Evolutionary conservation across 371 early-diverging fungal genomes (phyloP).

Genomic region (Dichotomocladium elegans): DNA sequence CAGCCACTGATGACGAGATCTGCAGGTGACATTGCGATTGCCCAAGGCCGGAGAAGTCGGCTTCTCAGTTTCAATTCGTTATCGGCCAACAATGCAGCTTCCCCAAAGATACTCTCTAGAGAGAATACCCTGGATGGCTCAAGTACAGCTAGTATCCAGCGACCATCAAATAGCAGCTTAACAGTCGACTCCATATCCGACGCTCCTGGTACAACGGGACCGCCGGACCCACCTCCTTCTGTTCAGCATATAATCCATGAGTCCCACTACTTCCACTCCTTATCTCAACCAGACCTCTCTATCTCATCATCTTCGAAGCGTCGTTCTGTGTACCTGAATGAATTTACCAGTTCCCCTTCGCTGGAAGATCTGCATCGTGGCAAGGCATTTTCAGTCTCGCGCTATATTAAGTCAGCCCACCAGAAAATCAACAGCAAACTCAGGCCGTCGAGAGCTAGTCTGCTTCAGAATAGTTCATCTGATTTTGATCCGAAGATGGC

Average conservation of each 20-base stretch:
- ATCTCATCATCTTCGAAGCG: slow-evolving; percentile 31
- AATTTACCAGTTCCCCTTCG: slow-evolving; percentile 44
- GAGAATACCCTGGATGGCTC: slow-evolving; percentile 19
- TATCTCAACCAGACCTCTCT: slow-evolving; percentile 45
- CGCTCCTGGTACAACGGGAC: not conserved
- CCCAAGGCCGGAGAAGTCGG: slow-evolving; percentile 66
- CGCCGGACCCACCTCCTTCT: not conserved
- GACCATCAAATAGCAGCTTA: not conserved
- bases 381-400: slow-evolving; percentile 49
- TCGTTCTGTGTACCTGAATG: slow-evolving; percentile 22
- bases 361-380: slow-evolving; percentile 60
- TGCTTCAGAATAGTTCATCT: slow-evolving; percentile 9
- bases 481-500: slow-evolving; percentile 46
- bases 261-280: slow-evolving; percentile 18
- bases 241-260: slow-evolving; percentile 2
- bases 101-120: slow-evolving; percentile 12
- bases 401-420: slow-evolving; percentile 42
- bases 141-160: not conserved
- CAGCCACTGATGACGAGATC: slow-evolving; percentile 65
- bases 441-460: slow-evolving; percentile 10
- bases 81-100: slow-evolving; percentile 10
- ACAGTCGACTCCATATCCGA: not conserved
- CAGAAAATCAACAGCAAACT: slow-evolving; percentile 41
- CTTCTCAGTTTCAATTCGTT: slow-evolving; percentile 31
- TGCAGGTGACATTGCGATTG: slow-evolving; percentile 72